Base-by-base conservation (phyloP, 352 stramenopile species). In the Aphanomyces invadans region DNA sequence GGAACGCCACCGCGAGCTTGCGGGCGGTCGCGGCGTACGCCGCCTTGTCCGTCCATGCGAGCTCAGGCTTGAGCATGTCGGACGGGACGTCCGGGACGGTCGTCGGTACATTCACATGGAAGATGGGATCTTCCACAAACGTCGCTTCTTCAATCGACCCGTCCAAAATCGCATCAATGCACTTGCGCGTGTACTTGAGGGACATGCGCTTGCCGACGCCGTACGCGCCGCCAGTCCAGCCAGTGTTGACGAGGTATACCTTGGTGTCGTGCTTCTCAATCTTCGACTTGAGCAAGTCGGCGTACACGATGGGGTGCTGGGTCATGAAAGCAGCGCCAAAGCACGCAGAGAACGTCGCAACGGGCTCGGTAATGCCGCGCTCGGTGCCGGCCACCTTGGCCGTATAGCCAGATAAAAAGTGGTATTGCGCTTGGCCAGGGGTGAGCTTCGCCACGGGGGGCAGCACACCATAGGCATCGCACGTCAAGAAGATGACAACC, bases 161-260 rank as follows among this genome's bases (percentile, higher is more conserved):
- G 61, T 88, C 78, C 46, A 90, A 74, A 71, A 90, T 80, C 23
- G 81, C 78, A 63, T 88, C 81, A 42, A 90, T 81, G 55, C 78
- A 90, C 74, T 88, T 88, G 59, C 81, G 79, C 70, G 81, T 89
- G 71, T 75, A 84, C 73, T 77, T 70, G 70, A 99, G 97, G 67
- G 89, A 96, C 95, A 99, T 99, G 76, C 97, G 91, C 75, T 98
- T 88, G 67, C 96, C 96, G 44, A 97, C 90, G 62, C 94, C 95
- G 75, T 98, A 98, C 62, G 90, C 82, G 62, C 96, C 95, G 56
- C 95, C 95, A 45, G 86, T 92, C 95, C 95, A 98, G 72, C 95
- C 95, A 39, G 89, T 98, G 83, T 98, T 98, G 68, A 98, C 90
- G 23, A 83, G 62, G 69, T 73, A 83, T 26, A 80, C 76, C 31